phyloP scores from a whole-genome alignment of 192 early-diverging fungal species.

The Kappamyces sp. region DNA sequence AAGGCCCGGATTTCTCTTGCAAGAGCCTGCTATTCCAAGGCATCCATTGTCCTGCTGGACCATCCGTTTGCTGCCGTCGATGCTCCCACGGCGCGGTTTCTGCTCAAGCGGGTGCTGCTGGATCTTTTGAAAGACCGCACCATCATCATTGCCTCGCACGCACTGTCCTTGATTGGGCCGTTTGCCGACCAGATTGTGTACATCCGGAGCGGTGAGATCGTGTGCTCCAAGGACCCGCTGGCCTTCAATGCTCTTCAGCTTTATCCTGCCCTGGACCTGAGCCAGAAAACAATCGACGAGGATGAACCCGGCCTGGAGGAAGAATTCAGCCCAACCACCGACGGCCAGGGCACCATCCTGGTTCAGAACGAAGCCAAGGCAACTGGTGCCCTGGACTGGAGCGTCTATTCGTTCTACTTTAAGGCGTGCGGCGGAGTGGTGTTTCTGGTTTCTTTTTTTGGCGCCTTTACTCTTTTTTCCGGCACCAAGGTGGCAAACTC shows the following conservation, averaged over 20 bases:
- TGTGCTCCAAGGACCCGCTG: background rate
- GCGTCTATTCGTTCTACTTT: conserved; percentile 38
- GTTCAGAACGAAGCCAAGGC: conserved; percentile 36
- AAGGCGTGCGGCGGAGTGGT: conserved; percentile 41
- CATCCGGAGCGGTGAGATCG: conserved; percentile 31
- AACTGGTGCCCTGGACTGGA: conserved; percentile 35
- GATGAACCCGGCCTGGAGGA: no score
- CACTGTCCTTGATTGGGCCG: conserved; percentile 36
- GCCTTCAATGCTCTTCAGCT: no score
- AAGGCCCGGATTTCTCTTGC: conserved; percentile 51
- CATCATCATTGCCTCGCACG: conserved; percentile 84
- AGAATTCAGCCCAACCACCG: conserved; percentile 16
- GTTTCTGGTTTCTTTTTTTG: conserved; percentile 22
- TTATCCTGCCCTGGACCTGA: no score
- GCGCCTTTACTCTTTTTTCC: conserved; percentile 19
- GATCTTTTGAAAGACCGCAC: conserved; percentile 73
- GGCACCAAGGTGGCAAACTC: conserved; percentile 25
- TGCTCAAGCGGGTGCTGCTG: conserved; percentile 72
- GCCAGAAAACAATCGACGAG: no score
- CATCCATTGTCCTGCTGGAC: conserved; percentile 70
- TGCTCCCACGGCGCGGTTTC: conserved; percentile 82
- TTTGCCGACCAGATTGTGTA: conserved; percentile 34
- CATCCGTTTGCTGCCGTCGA: conserved; percentile 92
- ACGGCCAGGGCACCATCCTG: conserved; percentile 22
- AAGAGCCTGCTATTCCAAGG: conserved; percentile 68